Evolutionary conservation across 768 basidiomycete genomes (phyloP).

Genomic region (Fomitopsis pulvina): DNA sequence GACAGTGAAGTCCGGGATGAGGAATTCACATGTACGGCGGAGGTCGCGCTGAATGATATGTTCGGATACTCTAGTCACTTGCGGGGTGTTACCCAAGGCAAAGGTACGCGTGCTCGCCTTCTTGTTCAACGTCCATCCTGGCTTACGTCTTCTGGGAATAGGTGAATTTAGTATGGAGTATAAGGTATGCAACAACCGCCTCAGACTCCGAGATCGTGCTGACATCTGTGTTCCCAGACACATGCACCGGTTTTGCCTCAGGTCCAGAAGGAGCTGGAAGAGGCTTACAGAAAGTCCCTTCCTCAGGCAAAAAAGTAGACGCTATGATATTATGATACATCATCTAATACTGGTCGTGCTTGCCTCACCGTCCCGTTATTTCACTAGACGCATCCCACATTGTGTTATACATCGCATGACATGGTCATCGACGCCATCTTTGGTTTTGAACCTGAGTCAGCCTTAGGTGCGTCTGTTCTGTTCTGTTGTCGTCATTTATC

Average conservation of each 20-base stretch:
- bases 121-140: neutral
- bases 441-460: too few species aligned
- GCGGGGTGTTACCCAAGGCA: constrained; percentile 93
- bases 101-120: constrained; percentile 39
- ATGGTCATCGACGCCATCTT: too few species aligned
- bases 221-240: constrained; percentile 32
- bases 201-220: neutral
- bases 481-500: too few species aligned
- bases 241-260: constrained; percentile 83
- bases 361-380: neutral
- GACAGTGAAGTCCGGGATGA: constrained; percentile 97
- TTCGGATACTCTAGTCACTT: constrained; percentile 94
- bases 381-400: neutral
- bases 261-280: constrained; percentile 84
- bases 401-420: neutral
- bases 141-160: constrained; percentile 8
- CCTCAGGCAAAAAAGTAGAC: constrained; percentile 64
- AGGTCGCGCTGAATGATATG: constrained; percentile 97
- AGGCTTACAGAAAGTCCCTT: constrained; percentile 76
- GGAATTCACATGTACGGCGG: constrained; percentile 87
- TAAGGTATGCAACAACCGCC: constrained; percentile 41
- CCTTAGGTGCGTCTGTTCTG: too few species aligned
- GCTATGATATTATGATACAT: neutral
- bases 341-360: neutral
- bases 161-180: constrained; percentile 79